phyloP scores from a whole-genome alignment of 805 yeast species.

The Jamesozyma rosinii region DNA sequence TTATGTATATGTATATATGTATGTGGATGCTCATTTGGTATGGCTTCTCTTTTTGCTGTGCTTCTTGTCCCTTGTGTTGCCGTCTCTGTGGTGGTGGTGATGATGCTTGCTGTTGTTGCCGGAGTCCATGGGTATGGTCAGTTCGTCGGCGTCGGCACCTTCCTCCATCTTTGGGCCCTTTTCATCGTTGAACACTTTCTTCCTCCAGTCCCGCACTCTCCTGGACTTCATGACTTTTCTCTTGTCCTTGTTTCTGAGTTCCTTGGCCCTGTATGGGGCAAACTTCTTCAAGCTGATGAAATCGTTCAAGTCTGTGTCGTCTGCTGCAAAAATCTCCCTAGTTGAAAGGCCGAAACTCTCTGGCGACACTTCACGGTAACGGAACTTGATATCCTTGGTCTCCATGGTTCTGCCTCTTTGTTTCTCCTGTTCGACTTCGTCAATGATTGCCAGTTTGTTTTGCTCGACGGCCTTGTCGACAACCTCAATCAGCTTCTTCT shows the following conservation, averaged over 20 bases:
- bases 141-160: conserved; percentile 17
- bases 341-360: conserved; percentile 81
- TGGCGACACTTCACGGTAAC: conserved; percentile 90
- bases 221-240: conserved; percentile 76
- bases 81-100: conserved; percentile 2
- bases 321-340: conserved; percentile 82
- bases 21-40: background rate
- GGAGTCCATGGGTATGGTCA: conserved; percentile 18
- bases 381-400: conserved; percentile 47
- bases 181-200: conserved; percentile 61
- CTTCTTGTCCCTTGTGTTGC: conserved; percentile 2
- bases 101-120: conserved; percentile 2
- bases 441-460: conserved; percentile 54
- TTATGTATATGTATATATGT: no score
- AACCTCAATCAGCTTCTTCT: conserved; percentile 48
- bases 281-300: conserved; percentile 83
- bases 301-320: conserved; percentile 75
- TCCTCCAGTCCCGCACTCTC: conserved; percentile 83
- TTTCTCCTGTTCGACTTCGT: conserved; percentile 48
- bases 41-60: background rate
- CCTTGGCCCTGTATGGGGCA: conserved; percentile 83
- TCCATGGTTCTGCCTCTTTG: conserved; percentile 49
- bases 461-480: conserved; percentile 76
- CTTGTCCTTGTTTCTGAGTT: conserved; percentile 63
- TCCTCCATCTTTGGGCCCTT: conserved; percentile 33